phyloP scores from a whole-genome alignment of 768 basidiomycete genomes.

The Trametes meyenii region DNA sequence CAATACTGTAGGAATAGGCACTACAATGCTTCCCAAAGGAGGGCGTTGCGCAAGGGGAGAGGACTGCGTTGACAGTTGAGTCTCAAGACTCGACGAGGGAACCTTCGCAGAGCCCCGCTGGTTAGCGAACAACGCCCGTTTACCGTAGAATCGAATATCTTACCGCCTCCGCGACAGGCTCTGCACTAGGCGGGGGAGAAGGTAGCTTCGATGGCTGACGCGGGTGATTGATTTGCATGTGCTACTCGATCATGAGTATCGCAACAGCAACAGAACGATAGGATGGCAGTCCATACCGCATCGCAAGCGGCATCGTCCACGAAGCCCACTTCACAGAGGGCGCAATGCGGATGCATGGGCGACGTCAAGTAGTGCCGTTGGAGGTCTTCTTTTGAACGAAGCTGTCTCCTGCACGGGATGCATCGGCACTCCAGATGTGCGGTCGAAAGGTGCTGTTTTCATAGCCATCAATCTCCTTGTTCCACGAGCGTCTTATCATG shows the following conservation, averaged over 20 bases:
- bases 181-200: background rate
- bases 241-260: background rate
- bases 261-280: too few species aligned
- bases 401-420: slow-evolving; percentile 15
- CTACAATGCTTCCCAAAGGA: background rate
- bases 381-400: slow-evolving; percentile 9
- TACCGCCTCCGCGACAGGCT: background rate
- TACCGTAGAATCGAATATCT: background rate
- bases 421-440: slow-evolving; percentile 17
- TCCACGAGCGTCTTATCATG: background rate
- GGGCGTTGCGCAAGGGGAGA: slow-evolving; percentile 14
- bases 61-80: slow-evolving; percentile 11
- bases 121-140: background rate
- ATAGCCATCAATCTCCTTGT: background rate
- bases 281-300: slow-evolving; percentile 9
- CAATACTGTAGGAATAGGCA: background rate
- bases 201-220: background rate
- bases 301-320: slow-evolving; percentile 17
- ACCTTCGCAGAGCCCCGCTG: background rate
- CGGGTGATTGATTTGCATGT: slow-evolving; percentile 15
- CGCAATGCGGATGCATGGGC: slow-evolving; percentile 27
- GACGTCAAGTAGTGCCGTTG: slow-evolving; percentile 20
- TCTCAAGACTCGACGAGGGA: background rate
- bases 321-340: slow-evolving; percentile 28
- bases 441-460: slow-evolving; percentile 9